Base-by-base conservation (phyloP, 495 filamentous ascomycete species). In the Penicillium antarcticum region DNA sequence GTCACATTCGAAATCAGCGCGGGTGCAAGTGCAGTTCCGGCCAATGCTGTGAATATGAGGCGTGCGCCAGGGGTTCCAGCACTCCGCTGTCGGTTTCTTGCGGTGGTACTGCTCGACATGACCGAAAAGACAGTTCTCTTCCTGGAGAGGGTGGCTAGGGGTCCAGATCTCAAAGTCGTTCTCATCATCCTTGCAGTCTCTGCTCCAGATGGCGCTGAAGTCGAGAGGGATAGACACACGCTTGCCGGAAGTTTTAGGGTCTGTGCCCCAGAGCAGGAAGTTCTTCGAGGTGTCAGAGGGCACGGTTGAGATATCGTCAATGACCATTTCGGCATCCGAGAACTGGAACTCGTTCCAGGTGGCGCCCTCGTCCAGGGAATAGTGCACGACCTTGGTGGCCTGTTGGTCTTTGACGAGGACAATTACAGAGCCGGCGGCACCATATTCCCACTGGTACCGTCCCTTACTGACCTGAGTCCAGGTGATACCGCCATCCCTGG, bases 1-100 rank as follows among this genome's bases (percentile, higher is more conserved):
- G 66, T 96, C 92, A 73, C 94, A 99, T 80, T 99, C 95, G 69
- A 85, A 99, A 71, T 99, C 95, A 29, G 82, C 75, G 24, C 86
- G 76, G 2, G 80, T 87, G 66, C 95, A 99, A 48, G 80, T 74
- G 75, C 95, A 99, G 63, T 92, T 88, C 52, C 76, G 65, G 39
- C 73, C 74, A 53, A 88, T 80, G 37, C 77, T 76, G 53, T 74
- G 72, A 23, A 74, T 51, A 70, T 90, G 88, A 3, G 91, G 72
- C 31, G 81, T 77, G 35, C 84, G 77, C 68, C 94, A 77, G 45
- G 86, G 83, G 56, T 95, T 95, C 74, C 82, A 94, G 74, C 95
- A 99, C 18, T 86, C 71, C 29, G 74, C 69, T 5, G 80, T 78
- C 13, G 73, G 60, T 61, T 86, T 89, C 78, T 97, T 97, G 62